phyloP scores from a whole-genome alignment of 495 filamentous ascomycete genomes.

The Rhizodiscina lignyota region DNA sequence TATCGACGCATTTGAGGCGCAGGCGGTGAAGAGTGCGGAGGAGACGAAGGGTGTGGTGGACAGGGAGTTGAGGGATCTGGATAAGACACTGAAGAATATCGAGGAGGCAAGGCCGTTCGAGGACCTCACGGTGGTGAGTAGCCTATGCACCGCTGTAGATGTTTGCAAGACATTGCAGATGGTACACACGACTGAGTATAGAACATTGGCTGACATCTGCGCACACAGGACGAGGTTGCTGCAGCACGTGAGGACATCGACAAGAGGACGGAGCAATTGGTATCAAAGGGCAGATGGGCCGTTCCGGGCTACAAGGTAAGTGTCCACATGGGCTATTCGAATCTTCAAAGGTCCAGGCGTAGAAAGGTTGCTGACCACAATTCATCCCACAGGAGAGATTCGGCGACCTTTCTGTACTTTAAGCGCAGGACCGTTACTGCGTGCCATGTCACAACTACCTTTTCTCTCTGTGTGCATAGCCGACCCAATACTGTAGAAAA shows the following conservation, averaged over 20 bases:
- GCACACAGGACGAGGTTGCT: conserved; percentile 73
- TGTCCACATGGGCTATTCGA: too few species aligned
- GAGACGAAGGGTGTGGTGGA: conserved; percentile 91
- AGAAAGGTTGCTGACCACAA: too few species aligned
- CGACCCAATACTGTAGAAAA: too few species aligned
- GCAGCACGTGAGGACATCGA: conserved; percentile 90
- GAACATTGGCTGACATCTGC: too few species aligned
- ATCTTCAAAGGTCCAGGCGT: too few species aligned
- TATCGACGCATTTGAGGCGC: conserved; percentile 92
- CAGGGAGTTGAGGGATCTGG: conserved; percentile 74
- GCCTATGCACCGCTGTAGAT: conserved; percentile 4
- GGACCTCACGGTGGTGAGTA: conserved; percentile 90
- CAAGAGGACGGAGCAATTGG: conserved; percentile 76
- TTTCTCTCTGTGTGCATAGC: too few species aligned
- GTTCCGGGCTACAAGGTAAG: conserved; percentile 95
- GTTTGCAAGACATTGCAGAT: too few species aligned
- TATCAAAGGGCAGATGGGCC: conserved; percentile 92
- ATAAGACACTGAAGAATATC: conserved; percentile 92
- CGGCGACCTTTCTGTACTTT: conserved; percentile 84
- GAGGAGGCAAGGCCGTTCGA: conserved; percentile 92
- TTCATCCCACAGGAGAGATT: conserved; percentile 66
- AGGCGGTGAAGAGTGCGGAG: conserved; percentile 92
- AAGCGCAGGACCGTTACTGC: too few species aligned
- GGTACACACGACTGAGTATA: too few species aligned
- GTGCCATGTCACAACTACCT: too few species aligned